Conservation (phyloP, 306 rosid genomes). For the Clitoria ternatea region DNA sequence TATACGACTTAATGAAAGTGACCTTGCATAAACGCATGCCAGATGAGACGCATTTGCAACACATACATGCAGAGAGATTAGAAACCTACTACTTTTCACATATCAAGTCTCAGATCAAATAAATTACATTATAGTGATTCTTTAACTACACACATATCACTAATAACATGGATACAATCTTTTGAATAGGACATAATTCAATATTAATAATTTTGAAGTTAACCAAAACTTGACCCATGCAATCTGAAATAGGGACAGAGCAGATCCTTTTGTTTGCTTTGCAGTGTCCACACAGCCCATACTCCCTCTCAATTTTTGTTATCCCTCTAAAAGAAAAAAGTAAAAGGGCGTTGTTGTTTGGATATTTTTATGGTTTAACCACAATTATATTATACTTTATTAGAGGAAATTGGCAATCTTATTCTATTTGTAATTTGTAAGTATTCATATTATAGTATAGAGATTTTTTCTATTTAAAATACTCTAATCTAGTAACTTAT, state of each 20-base stretch:
- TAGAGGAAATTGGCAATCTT: too few species aligned
- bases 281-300: not conserved
- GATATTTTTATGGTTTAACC: too few species aligned
- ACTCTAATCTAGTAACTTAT: too few species aligned
- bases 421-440: too few species aligned
- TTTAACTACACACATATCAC: not conserved
- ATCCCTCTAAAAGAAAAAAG: not conserved
- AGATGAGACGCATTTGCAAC: not conserved
- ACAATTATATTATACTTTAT: too few species aligned
- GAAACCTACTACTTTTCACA: not conserved
- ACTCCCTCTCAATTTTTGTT: not conserved
- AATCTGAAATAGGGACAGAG: not conserved
- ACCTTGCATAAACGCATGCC: not conserved
- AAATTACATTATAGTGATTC: not conserved
- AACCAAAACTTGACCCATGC: not conserved
- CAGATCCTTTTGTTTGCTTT: not conserved
- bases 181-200: not conserved
- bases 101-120: not conserved
- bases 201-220: not conserved
- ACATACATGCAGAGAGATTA: not conserved
- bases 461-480: too few species aligned
- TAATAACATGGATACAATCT: not conserved
- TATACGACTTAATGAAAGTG: not conserved
- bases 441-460: too few species aligned
- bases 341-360: not conserved